Percentiles rank a stretch among this genome's conserved stretches.
Evolutionary conservation across 768 basidiomycete species (phyloP).

Genomic region (Tricholoma hemisulphureum): DNA sequence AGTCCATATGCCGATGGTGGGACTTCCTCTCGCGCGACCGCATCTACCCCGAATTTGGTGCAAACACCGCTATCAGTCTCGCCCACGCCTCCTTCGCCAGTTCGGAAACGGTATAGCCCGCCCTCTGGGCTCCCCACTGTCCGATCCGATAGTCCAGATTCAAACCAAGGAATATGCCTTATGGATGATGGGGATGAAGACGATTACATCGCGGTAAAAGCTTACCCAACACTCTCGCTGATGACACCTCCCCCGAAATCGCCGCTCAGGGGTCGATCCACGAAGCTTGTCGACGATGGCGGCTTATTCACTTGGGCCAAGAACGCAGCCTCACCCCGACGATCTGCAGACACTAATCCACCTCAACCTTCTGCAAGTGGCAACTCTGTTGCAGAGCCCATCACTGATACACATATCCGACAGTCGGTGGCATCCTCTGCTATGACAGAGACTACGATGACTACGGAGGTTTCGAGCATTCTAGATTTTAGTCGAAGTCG

Average conservation of each 20-base stretch:
- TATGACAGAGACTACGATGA: constrained; percentile 52
- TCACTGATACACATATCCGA: constrained; percentile 37
- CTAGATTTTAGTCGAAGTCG: constrained; percentile 41
- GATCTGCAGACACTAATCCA: constrained; percentile 30
- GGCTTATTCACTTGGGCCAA: constrained; percentile 33
- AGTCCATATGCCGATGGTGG: constrained; percentile 38
- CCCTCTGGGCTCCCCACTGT: constrained; percentile 50
- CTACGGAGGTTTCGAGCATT: constrained; percentile 59
- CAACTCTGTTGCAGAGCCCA: constrained; percentile 38
- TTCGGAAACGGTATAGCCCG: constrained; percentile 50
- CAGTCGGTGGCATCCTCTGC: constrained; percentile 65
- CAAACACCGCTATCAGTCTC: constrained; percentile 37
- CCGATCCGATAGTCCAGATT: constrained; percentile 57
- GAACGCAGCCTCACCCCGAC: constrained; percentile 26
- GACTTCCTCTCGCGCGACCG: constrained; percentile 43
- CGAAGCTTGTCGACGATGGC: constrained; percentile 28
- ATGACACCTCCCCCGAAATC: constrained; percentile 41
- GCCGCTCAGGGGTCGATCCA: constrained; percentile 45
- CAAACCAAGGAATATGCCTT: constrained; percentile 20
- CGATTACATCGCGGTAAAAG: constrained; percentile 30
- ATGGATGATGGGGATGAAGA: constrained; percentile 18
- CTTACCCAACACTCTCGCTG: constrained; percentile 38
- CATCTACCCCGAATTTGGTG: constrained; percentile 62
- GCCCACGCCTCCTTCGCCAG: constrained; percentile 36
- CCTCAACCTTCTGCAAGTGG: constrained; percentile 31